phyloP scores from a whole-genome alignment of 1,139 yeast genomes.

The Arxiozyma slooffiae region DNA sequence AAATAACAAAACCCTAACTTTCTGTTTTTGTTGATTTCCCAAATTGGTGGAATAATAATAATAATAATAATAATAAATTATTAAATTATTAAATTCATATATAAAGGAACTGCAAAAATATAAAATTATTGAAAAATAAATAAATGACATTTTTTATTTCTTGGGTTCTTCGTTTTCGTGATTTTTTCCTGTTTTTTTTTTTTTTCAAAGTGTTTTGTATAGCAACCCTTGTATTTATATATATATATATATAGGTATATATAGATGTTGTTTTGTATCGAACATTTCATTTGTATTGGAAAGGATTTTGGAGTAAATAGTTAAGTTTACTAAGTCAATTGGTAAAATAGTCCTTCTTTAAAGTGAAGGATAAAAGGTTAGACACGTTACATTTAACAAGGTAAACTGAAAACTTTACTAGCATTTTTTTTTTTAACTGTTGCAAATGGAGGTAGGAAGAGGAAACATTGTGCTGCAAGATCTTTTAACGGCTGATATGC shows the following conservation, averaged over 20 bases:
- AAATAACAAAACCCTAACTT: not conserved
- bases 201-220: not conserved
- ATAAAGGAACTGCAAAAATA: too few relatives aligned
- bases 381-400: not conserved
- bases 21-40: too few relatives aligned
- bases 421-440: not conserved
- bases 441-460: slow-evolving; percentile 5
- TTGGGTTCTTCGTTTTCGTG: too few relatives aligned
- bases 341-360: not conserved
- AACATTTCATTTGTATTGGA: too few relatives aligned
- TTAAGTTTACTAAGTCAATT: not conserved
- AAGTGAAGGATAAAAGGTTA: not conserved
- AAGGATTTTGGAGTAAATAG: not conserved
- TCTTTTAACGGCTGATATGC: slow-evolving; percentile 1
- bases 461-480: slow-evolving; percentile 3
- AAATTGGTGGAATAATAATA: too few relatives aligned
- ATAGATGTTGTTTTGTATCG: not conserved
- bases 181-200: too few relatives aligned
- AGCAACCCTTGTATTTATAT: not conserved
- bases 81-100: too few relatives aligned
- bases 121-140: too few relatives aligned
- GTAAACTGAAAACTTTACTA: not conserved
- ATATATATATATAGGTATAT: not conserved
- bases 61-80: too few relatives aligned
- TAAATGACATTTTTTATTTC: too few relatives aligned